Conservation (phyloP, 169 alveolate species). For the Eimeria praecox region DNA sequence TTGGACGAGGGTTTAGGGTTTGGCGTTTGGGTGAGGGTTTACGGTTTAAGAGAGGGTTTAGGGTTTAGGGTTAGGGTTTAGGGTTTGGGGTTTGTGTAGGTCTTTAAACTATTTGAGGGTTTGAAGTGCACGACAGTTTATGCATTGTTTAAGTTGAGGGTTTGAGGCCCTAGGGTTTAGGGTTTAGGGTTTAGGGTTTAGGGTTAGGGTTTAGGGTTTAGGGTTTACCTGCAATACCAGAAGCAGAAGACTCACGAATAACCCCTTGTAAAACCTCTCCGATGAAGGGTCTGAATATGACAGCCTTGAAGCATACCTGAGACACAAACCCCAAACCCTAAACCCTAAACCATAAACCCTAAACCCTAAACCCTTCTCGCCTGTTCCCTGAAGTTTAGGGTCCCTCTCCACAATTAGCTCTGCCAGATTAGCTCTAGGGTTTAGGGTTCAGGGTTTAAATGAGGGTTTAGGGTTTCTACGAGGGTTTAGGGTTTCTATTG, state of each 20-base stretch:
- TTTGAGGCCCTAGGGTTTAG: too few species aligned
- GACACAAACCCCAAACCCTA: background rate
- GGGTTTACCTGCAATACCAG: constrained; percentile 33
- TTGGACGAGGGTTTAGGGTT: background rate
- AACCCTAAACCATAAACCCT: constrained; percentile 21
- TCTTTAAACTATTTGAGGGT: too few species aligned
- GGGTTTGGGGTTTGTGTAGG: too few species aligned
- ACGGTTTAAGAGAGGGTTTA: background rate
- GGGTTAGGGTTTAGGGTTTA: constrained; percentile 9
- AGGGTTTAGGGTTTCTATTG: background rate
- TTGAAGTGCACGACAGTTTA: too few species aligned
- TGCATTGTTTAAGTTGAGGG: too few species aligned
- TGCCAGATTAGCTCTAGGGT: too few species aligned
- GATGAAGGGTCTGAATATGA: constrained; percentile 14
- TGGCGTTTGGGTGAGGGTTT: background rate
- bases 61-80: background rate
- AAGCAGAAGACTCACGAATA: background rate
- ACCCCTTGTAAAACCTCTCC: constrained; percentile 5
- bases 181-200: background rate
- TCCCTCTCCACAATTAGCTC: too few species aligned
- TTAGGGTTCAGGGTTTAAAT: too few species aligned
- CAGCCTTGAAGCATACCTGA: constrained; percentile 51
- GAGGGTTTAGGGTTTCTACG: background rate
- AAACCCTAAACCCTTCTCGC: background rate
- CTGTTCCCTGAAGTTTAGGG: too few species aligned